phyloP scores from a whole-genome alignment of 805 yeast species.

The Cyberlindnera euphorbiae region DNA sequence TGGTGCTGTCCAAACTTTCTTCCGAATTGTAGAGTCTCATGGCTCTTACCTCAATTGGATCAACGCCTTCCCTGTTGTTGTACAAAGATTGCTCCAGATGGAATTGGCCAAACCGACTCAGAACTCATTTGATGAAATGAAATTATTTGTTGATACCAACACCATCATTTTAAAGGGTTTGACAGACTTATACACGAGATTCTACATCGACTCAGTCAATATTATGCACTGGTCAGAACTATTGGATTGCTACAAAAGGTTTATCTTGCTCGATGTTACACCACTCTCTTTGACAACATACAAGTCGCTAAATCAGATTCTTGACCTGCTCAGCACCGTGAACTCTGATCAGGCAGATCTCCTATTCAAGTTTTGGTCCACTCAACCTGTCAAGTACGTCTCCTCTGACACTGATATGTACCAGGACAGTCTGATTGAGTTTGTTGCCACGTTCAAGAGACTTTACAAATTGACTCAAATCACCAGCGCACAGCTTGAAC shows the following conservation, averaged over 20 bases:
- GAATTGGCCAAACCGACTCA: conserved; percentile 15
- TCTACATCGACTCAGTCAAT: conserved; percentile 35
- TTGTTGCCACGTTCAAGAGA: conserved; percentile 48
- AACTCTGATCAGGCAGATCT: conserved; percentile 32
- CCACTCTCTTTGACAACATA: conserved; percentile 54
- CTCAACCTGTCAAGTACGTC: conserved; percentile 40
- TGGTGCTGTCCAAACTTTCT: conserved; percentile 86
- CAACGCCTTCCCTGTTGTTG: conserved; percentile 57
- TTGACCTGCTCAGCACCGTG: conserved; percentile 31
- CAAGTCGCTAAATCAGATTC: conserved; percentile 44
- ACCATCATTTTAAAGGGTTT: conserved; percentile 61
- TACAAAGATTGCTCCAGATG: conserved; percentile 43
- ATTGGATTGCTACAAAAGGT: conserved; percentile 40
- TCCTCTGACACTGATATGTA: conserved; percentile 36
- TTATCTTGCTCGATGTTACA: conserved; percentile 41
- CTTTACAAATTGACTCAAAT: conserved; percentile 35
- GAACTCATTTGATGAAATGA: conserved; percentile 25
- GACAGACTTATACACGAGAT: conserved; percentile 53
- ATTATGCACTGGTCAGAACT: conserved; percentile 52
- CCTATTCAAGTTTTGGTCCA: conserved; percentile 49
- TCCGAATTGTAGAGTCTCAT: conserved; percentile 74
- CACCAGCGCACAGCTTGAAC: conserved; percentile 36
- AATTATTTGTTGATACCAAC: conserved; percentile 58
- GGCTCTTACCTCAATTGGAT: conserved; percentile 62
- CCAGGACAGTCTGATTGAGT: conserved; percentile 56